Evolutionary conservation across 805 yeast genomes (phyloP).

Genomic region (Zygoascus tannicola): DNA sequence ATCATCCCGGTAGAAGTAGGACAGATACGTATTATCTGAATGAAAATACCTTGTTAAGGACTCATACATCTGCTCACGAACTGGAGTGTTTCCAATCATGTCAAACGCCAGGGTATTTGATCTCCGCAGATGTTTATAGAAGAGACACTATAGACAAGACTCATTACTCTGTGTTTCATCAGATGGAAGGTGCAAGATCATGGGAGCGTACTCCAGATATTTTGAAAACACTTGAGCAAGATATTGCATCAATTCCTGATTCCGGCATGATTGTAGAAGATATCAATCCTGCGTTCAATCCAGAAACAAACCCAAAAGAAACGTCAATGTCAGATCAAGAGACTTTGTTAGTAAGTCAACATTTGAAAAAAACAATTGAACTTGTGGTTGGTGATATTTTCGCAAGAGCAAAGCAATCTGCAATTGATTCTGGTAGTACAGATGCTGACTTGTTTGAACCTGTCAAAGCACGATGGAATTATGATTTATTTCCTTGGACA

Average conservation of each 20-base stretch:
- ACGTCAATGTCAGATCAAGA: slow-evolving; percentile 61
- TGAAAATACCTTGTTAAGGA: slow-evolving; percentile 60
- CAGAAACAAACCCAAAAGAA: slow-evolving; percentile 68
- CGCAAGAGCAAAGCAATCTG: slow-evolving; percentile 55
- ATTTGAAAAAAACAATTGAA: slow-evolving; percentile 81
- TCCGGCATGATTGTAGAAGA: slow-evolving; percentile 72
- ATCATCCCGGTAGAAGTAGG: slow-evolving; percentile 88
- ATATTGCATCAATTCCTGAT: slow-evolving; percentile 56
- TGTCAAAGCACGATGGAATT: slow-evolving; percentile 84
- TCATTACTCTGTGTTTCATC: slow-evolving; percentile 96
- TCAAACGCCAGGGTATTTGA: slow-evolving; percentile 76
- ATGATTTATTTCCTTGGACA: slow-evolving; percentile 96
- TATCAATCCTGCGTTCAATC: slow-evolving; percentile 44
- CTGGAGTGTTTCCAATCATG: slow-evolving; percentile 64
- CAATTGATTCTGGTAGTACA: slow-evolving; percentile 48
- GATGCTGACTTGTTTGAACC: slow-evolving; percentile 62
- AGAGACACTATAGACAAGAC: slow-evolving; percentile 93
- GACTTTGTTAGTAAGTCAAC: slow-evolving; percentile 58
- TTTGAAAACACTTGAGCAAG: slow-evolving; percentile 40
- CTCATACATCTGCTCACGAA: slow-evolving; percentile 97
- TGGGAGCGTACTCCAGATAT: slow-evolving; percentile 54
- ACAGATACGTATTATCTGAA: slow-evolving; percentile 91
- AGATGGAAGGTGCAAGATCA: slow-evolving; percentile 89
- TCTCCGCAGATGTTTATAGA: slow-evolving; percentile 92
- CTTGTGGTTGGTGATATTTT: slow-evolving; percentile 74